phyloP scores from a whole-genome alignment of 2,329 filamentous ascomycete genomes.

The Hymenoscyphus occultus region DNA sequence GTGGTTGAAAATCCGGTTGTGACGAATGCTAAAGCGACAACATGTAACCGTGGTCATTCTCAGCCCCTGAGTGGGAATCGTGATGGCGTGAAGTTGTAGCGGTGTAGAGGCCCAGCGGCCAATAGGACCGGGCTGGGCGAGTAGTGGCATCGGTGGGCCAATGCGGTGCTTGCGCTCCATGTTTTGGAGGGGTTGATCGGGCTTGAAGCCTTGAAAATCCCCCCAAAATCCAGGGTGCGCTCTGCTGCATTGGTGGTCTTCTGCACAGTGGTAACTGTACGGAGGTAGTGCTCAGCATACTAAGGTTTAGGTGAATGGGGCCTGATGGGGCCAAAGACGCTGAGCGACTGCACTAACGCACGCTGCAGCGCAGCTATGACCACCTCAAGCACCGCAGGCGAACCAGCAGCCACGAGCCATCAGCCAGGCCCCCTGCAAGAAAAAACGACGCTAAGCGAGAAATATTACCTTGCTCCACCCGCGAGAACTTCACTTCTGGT shows the following conservation, averaged over 20 bases:
- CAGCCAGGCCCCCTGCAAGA: neutral
- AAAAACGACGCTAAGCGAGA: conserved; percentile 21
- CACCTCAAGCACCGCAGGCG: neutral
- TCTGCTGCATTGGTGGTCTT: neutral
- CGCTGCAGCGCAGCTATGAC: too few relatives aligned
- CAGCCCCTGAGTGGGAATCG: neutral
- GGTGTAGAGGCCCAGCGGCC: neutral
- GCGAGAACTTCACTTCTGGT: conserved; percentile 22
- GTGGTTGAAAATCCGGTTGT: neutral
- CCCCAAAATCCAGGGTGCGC: neutral
- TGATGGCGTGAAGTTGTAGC: conserved; percentile 2
- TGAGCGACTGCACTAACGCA: too few relatives aligned
- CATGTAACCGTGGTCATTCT: neutral
- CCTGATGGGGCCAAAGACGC: too few relatives aligned
- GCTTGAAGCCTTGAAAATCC: neutral
- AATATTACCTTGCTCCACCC: conserved; percentile 19
- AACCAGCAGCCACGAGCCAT: neutral
- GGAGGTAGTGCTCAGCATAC: neutral
- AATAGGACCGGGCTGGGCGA: neutral
- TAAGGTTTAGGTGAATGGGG: too few relatives aligned
- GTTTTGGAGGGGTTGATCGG: neutral
- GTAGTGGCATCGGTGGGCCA: neutral
- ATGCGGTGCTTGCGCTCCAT: neutral
- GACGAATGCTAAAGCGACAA: conserved; percentile 5
- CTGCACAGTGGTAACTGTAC: too few relatives aligned